Evolutionary conservation across 495 filamentous ascomycete genomes (phyloP), one percentile per base, ranked within the genome.

Genomic region (Melanomma pulvis-pyrius): DNA sequence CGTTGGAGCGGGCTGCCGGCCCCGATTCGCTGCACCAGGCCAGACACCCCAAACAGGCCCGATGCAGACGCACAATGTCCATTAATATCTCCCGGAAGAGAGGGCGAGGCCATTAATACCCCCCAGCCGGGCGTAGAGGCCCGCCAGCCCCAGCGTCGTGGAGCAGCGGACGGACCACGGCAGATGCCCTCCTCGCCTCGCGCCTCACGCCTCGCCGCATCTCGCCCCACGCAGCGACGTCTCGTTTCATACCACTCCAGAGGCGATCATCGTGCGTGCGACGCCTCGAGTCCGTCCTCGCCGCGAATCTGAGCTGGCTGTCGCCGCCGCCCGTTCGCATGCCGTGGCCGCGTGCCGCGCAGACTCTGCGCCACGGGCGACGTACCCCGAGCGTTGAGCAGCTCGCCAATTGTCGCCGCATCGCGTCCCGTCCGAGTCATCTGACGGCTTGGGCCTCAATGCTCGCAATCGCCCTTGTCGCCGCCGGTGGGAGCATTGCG

Each of bases 61-160:
- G 29, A 62, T 41, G 24, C 17, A 39, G 51, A 17, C 39, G 39
- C 24, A 12, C 58, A 56, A 68, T 57, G 58, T 50, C 65, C 65
- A 68, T 68, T 68, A 68, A 68, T 68, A 68, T 17, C 1, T 1
- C 64, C 39, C 22, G 12, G 19, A 29, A 21, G 22, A 30, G 65
- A 36, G 25, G 6, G 21, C 24, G 25, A 11, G 39, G 9, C 39
- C 39, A 44, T 44, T 44, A 44, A 44, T 44, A 44, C 2, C 13
- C 39, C 32, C 32, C 6, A 13, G 13, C 39, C 8, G 39, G 39
- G 39, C 4, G 39, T n/a, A 44, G 39, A 44, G 8, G 39, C 13
- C 9, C 49, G 53, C 53, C 56, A 49, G 26, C 26, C 41, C 61
- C 48, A 44, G 39, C 8, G 39, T n/a, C 39, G 9, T 44, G 54